Evolutionary conservation across 1,139 yeast genomes (phyloP), one percentile per base, ranked within the genome.

Genomic region (Insectozyma bohioensis): DNA sequence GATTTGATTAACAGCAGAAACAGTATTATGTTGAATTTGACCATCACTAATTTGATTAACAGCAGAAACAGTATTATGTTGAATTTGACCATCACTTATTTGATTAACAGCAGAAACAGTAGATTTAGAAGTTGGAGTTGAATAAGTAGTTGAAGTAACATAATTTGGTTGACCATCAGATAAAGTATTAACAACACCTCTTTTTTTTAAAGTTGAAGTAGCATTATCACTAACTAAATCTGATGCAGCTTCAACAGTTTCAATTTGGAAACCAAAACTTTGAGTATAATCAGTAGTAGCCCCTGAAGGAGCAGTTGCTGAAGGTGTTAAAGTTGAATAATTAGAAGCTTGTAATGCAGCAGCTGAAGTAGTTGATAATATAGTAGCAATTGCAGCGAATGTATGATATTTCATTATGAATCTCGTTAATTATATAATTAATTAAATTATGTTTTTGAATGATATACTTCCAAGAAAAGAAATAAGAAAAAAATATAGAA

Each of bases 291-390:
- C 80, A 29, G 87, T 79, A 33, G 70, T 42, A 42, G 80, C 85
- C 51, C 81, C 82, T 23, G 75, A 42, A 6, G 41, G 41, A 40
- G 75, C 74, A 26, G 80, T 64, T 31, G 70, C 49, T 25, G 69
- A 72, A 47, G 90, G 88, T 28, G 86, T 80, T 58, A 81, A 68
- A 35, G 87, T 78, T 23, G 86, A 67, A 78, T 85, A 80, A 49
- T 90, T 82, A 47, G 78, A 83, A 39, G 85, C 56, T 56, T 87
- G 82, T 58, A 78, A 73, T 56, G 72, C 67, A 51, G 86, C 80
- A 52, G 90, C 77, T 54, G 78, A 39, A 40, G 37, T 28, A 2
- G 36, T 20, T 13, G 33, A 19, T 36, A 79, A 52, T 28, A 62
- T 45, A 15, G 56, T 48, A 33, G 62, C 45, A 43, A 59, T 18